Percentiles rank a stretch among this genome's conserved stretches.
Conservation (phyloP, 345 rosid genomes). For the Crucihimalaya himalaica region DNA sequence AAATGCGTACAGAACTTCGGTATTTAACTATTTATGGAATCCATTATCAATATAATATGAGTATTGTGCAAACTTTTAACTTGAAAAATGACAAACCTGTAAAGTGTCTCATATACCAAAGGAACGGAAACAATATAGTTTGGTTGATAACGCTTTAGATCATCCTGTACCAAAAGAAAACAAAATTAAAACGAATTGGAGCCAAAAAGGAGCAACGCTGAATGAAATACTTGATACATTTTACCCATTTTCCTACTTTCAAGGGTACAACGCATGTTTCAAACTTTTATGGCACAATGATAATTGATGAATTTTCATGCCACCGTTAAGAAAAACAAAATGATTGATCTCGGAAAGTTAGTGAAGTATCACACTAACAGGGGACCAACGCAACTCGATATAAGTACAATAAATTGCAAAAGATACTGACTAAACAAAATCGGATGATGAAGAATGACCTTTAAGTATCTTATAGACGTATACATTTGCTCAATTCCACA, state of each 20-base stretch:
- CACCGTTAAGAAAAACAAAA: constrained; percentile 1
- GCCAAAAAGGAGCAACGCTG: background rate
- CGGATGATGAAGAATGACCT: constrained; percentile 50
- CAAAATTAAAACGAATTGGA: constrained; percentile 1
- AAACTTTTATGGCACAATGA: background rate
- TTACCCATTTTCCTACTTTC: background rate
- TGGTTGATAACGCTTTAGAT: constrained; percentile 80
- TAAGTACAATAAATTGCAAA: background rate
- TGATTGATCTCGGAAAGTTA: background rate
- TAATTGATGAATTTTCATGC: background rate
- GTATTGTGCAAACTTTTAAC: background rate
- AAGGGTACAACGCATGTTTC: background rate
- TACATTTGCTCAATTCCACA: constrained; percentile 83
- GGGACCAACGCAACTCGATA: background rate
- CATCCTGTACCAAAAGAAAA: constrained; percentile 55
- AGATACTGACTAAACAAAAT: background rate
- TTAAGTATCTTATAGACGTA: constrained; percentile 70
- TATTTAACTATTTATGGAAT: background rate
- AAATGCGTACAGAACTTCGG: background rate
- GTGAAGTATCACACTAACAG: constrained; percentile 14
- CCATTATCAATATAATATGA: constrained; percentile 3
- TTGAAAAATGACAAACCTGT: constrained; percentile 60
- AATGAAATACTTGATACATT: background rate
- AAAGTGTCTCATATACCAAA: constrained; percentile 88
- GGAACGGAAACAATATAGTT: constrained; percentile 86